A percentile compares a stretch with the other conserved stretches of the same genome.
Evolutionary conservation across 2,329 filamentous ascomycete species (phyloP).

Genomic region (Fusarium sulawesiense): DNA sequence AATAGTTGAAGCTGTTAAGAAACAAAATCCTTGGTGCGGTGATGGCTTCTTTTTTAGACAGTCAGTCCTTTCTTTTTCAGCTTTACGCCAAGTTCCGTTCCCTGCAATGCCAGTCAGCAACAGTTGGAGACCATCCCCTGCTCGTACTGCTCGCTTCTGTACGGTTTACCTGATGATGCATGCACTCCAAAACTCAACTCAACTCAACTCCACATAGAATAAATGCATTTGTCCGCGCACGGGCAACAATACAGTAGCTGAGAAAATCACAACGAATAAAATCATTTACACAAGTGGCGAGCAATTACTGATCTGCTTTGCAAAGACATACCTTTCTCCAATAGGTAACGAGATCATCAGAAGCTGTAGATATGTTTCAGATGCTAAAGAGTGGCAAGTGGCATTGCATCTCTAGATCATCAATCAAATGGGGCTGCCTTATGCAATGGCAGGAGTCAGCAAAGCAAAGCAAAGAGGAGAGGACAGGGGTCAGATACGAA

Average conservation of each 20-base stretch:
- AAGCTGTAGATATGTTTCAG: slow-evolving; percentile 28
- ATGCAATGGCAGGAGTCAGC: not conserved
- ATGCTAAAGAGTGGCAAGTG: slow-evolving; percentile 17
- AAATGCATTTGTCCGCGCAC: slow-evolving; percentile 3
- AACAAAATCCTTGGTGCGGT: not conserved
- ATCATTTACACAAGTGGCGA: not conserved
- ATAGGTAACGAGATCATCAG: not conserved
- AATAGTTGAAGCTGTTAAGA: slow-evolving; percentile 16
- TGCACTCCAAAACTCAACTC: slow-evolving; percentile 9
- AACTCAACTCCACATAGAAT: not conserved
- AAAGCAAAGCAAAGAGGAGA: slow-evolving; percentile 4
- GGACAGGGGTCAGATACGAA: slow-evolving; percentile 12
- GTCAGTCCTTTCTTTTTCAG: slow-evolving; percentile 3
- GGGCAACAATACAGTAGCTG: not conserved
- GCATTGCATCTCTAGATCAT: slow-evolving; percentile 8
- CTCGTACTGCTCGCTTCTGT: slow-evolving; percentile 28
- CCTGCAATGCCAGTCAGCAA: not conserved
- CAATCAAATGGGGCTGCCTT: not conserved
- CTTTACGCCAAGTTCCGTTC: slow-evolving; percentile 3
- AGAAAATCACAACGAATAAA: not conserved
- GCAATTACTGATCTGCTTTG: slow-evolving; percentile 8
- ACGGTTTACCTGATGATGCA: slow-evolving; percentile 23
- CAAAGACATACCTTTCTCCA: not conserved
- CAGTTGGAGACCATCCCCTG: not conserved
- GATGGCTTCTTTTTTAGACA: not conserved